Evolutionary conservation across 495 filamentous ascomycete species (phyloP).

Genomic region (Aspergillus homomorphus): DNA sequence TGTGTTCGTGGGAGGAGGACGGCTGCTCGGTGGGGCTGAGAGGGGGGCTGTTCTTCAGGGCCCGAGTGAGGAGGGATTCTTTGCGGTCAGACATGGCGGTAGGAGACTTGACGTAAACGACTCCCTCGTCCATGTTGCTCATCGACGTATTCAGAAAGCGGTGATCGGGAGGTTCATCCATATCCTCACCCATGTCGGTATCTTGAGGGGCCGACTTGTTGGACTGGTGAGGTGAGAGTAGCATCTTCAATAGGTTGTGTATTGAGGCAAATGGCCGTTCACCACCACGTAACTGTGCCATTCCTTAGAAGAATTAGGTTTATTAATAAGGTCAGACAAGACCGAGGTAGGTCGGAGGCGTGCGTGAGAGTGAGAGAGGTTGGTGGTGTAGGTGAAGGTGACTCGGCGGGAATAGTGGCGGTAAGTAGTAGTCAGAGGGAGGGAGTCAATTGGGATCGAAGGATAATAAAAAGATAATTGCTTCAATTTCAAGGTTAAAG

Average conservation of each 20-base stretch:
- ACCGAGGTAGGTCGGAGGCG: constrained; percentile 8
- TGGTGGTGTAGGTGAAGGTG: constrained; percentile 6
- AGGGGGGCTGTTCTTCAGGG: constrained; percentile 65
- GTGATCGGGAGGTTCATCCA: constrained; percentile 49
- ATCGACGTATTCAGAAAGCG: constrained; percentile 31
- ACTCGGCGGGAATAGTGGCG: constrained; percentile 15
- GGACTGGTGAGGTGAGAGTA: constrained; percentile 42
- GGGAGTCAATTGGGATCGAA: constrained; percentile 5
- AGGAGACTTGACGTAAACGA: constrained; percentile 39
- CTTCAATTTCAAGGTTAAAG: constrained; percentile 12
- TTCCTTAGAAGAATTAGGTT: constrained; percentile 23
- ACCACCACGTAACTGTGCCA: constrained; percentile 41
- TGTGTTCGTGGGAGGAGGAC: constrained; percentile 35
- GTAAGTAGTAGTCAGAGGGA: background rate
- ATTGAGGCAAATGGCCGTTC: constrained; percentile 39
- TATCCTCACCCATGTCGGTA: constrained; percentile 45
- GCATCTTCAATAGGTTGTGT: constrained; percentile 47
- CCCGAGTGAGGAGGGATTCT: constrained; percentile 77
- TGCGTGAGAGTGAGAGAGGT: background rate
- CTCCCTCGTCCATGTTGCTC: constrained; percentile 28
- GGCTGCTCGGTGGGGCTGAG: constrained; percentile 38
- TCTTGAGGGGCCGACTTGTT: constrained; percentile 38
- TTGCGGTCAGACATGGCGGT: constrained; percentile 47
- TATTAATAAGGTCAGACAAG: constrained; percentile 12
- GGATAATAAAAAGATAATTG: constrained; percentile 16